Conservation (phyloP, 2,329 filamentous ascomycete species). For the Cordyceps tenuipes region DNA sequence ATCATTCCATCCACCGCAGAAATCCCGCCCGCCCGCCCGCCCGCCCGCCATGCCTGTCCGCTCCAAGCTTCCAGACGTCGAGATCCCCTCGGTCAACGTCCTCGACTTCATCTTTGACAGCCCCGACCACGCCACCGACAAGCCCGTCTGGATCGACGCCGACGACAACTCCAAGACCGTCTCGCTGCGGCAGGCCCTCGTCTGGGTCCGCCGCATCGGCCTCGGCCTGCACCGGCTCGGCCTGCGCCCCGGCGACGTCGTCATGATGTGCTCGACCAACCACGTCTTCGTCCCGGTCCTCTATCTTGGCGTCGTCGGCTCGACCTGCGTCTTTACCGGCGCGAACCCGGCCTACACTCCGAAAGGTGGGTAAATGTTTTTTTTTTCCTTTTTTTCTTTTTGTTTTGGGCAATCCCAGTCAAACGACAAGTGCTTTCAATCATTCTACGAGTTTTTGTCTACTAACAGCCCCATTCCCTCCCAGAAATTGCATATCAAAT, state of each 20-base stretch:
- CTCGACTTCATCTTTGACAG: slow-evolving; percentile 29
- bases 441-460: too few relatives aligned
- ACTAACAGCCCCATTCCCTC: not conserved
- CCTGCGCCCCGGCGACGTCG: slow-evolving; percentile 39
- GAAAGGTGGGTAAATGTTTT: slow-evolving; percentile 24
- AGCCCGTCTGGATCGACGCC: slow-evolving; percentile 47
- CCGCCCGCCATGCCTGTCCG: slow-evolving; percentile 29
- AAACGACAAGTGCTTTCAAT: too few relatives aligned
- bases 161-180: slow-evolving; percentile 34
- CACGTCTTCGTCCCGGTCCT: slow-evolving; percentile 47
- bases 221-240: slow-evolving; percentile 38
- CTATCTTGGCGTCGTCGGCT: slow-evolving; percentile 45
- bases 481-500: slow-evolving; percentile 44
- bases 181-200: slow-evolving; percentile 37
- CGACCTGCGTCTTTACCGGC: slow-evolving; percentile 45
- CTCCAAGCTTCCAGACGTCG: slow-evolving; percentile 33
- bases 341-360: slow-evolving; percentile 45
- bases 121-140: slow-evolving; percentile 26
- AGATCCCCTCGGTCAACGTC: slow-evolving; percentile 38
- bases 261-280: slow-evolving; percentile 46
- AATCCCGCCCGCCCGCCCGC: not conserved
- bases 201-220: slow-evolving; percentile 44
- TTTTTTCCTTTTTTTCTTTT: too few relatives aligned
- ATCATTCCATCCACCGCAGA: too few relatives aligned
- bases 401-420: too few relatives aligned